Percentiles rank a stretch among this genome's conserved stretches.
These are phyloP conservation scores for Phallus indusiatus DNA, from an alignment of 768 basidiomycete species.

Conservation along the genomic window DNA sequence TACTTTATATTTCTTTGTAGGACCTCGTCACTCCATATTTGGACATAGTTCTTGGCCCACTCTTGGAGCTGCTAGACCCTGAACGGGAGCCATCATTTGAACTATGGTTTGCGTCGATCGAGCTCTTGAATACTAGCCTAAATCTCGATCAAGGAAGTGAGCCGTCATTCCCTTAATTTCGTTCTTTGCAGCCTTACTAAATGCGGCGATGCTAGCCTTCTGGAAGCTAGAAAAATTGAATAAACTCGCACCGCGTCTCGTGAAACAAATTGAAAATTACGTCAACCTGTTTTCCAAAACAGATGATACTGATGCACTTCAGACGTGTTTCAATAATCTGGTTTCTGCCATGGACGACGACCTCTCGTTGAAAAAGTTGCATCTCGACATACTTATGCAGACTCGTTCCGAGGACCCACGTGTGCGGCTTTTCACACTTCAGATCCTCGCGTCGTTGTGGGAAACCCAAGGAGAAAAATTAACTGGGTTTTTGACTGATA, in stretches of 20 bases:
- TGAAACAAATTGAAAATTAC: slow-evolving; percentile 56
- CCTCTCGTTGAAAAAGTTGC: slow-evolving; percentile 63
- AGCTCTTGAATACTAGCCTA: slow-evolving; percentile 59
- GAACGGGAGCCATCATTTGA: slow-evolving; percentile 24
- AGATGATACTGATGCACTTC: slow-evolving; percentile 21
- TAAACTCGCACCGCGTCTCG: slow-evolving; percentile 46
- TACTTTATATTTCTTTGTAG: slow-evolving; percentile 26
- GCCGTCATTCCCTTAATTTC: slow-evolving; percentile 17
- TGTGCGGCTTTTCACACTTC: slow-evolving; percentile 61
- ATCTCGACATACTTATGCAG: slow-evolving; percentile 77
- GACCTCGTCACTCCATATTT: slow-evolving; percentile 88
- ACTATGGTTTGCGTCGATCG: slow-evolving; percentile 58
- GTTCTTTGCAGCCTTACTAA: not conserved
- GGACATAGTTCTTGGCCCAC: slow-evolving; percentile 60
- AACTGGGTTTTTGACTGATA: slow-evolving; percentile 68
- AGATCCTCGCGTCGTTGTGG: slow-evolving; percentile 70
- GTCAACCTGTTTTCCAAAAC: slow-evolving; percentile 28
- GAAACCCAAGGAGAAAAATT: slow-evolving; percentile 63
- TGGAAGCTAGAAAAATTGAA: slow-evolving; percentile 82
- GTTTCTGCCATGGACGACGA: slow-evolving; percentile 49
- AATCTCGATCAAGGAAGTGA: slow-evolving; percentile 72
- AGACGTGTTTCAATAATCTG: slow-evolving; percentile 38
- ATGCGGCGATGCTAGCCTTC: slow-evolving; percentile 43
- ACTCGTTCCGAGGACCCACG: slow-evolving; percentile 75
- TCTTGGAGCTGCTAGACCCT: slow-evolving; percentile 48